Evolutionary conservation across 2,329 filamentous ascomycete species (phyloP).

Genomic region (Clonostachys rosea): DNA sequence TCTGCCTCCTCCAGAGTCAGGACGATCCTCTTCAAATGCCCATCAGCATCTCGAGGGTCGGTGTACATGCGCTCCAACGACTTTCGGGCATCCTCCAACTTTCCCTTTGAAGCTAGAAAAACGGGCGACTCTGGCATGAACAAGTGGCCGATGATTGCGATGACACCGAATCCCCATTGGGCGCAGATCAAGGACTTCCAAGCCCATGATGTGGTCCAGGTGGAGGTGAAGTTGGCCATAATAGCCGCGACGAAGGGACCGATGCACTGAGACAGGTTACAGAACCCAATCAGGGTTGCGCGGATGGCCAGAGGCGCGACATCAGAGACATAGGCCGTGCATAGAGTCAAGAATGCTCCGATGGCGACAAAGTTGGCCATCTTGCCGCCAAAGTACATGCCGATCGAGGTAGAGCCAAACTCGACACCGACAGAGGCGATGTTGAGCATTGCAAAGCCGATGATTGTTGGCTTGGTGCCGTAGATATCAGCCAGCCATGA

Average conservation of each 20-base stretch:
- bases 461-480: conserved; percentile 14
- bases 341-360: conserved; percentile 28
- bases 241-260: conserved; percentile 30
- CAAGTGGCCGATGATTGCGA: conserved; percentile 20
- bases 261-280: conserved; percentile 30
- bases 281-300: conserved; percentile 25
- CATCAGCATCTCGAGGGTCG: conserved; percentile 6
- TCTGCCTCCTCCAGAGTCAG: conserved; percentile 12
- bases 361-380: conserved; percentile 21
- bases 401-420: conserved; percentile 17
- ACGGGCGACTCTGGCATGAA: conserved; percentile 35
- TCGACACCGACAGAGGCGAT: conserved; percentile 19
- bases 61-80: conserved; percentile 25
- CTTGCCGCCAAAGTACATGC: conserved; percentile 20
- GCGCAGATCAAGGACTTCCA: conserved; percentile 32
- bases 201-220: conserved; percentile 29
- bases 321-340: conserved; percentile 29
- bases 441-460: conserved; percentile 12
- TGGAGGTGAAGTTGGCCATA: conserved; percentile 26
- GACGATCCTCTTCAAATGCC: conserved; percentile 10
- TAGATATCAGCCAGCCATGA: conserved; percentile 14
- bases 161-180: conserved; percentile 31
- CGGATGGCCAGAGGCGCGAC: conserved; percentile 29
- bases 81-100: conserved; percentile 19
- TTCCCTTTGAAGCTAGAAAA: conserved; percentile 28